Conservation (phyloP, 352 stramenopile species). For the Blastocystis sp. region DNA sequence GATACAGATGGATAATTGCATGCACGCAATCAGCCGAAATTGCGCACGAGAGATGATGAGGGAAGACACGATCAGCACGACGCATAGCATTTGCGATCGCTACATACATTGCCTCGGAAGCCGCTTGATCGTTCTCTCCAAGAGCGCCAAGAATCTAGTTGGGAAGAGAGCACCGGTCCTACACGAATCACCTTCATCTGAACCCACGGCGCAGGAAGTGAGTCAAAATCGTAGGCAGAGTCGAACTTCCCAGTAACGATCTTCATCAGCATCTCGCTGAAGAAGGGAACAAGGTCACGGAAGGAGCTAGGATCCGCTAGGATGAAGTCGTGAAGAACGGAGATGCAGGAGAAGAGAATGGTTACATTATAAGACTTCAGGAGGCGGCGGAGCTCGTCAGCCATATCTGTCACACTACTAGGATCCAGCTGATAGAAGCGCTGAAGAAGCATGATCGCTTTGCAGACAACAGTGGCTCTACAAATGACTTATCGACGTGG, state of each 20-base stretch:
- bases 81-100: conserved; percentile 95
- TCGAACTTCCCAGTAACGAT: conserved; percentile 95
- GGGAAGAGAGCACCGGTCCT: background rate
- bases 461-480: conserved; percentile 82
- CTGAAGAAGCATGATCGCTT: conserved; percentile 94
- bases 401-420: conserved; percentile 76
- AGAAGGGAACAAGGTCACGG: conserved; percentile 95
- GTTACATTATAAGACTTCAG: conserved; percentile 94
- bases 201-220: conserved; percentile 97
- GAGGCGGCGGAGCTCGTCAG: conserved; percentile 83
- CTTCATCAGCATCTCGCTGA: conserved; percentile 98
- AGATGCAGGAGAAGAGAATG: conserved; percentile 92
- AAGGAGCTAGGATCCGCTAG: conserved; percentile 79
- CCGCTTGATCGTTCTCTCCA: conserved; percentile 82
- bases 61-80: conserved; percentile 91
- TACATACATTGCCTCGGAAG: conserved; percentile 97
- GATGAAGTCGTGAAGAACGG: conserved; percentile 83
- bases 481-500: background rate
- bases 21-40: conserved; percentile 98
- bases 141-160: conserved; percentile 90
- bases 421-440: conserved; percentile 93
- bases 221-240: conserved; percentile 96
- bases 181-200: conserved; percentile 65
- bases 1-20: conserved; percentile 97
- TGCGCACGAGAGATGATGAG: conserved; percentile 90